Base-by-base conservation (phyloP, 2,329 filamentous ascomycete species). In the Bisporella sp. region DNA sequence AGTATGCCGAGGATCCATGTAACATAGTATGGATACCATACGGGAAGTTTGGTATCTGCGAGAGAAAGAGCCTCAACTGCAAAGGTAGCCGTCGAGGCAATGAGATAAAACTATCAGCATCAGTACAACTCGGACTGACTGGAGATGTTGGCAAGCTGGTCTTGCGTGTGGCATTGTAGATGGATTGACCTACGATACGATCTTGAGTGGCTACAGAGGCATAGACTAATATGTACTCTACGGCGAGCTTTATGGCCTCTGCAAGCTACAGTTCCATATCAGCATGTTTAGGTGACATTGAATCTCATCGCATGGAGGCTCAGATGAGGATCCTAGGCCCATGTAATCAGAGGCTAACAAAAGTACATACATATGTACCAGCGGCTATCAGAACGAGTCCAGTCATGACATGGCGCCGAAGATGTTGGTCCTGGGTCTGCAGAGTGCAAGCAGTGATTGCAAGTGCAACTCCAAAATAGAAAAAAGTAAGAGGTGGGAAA, bases 61-160 rank as follows among this genome's bases (percentile, higher is more conserved):
- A 86, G 70, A 21, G 73, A 73, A 40, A 77, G 71, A 52, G 81
- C 69, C 57, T 85, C 73, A 11, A 83, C 73, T 4, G 79, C 76
- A 64, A 84, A 88, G n/a, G 81, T 71, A 31, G 87, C 66, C 43
- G 82, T 71, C 49, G 80, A 84, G 1, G 82, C 78, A 30, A 87
- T 67, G 37, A 78, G 69, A 48, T 81, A 78, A 48, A 87, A 62
- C 72, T 73, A 45, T 9, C 30, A 13, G 35, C 8, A 31, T 58
- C 33, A 62, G 52, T 42, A 21, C 2, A 21, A 21, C 21, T 21
- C 21, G 21, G 21, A 51, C 21, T 21, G 21, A 21, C 21, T 21
- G 21, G 21, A 21, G 21, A 21, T 21, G 21, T 21, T 21, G 21
- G 21, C 21, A 21, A 21, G 21, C 21, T 41, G 32, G 9, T 7